Base-by-base conservation (phyloP, 129 eudicot species). In the Artemisia argyi region DNA sequence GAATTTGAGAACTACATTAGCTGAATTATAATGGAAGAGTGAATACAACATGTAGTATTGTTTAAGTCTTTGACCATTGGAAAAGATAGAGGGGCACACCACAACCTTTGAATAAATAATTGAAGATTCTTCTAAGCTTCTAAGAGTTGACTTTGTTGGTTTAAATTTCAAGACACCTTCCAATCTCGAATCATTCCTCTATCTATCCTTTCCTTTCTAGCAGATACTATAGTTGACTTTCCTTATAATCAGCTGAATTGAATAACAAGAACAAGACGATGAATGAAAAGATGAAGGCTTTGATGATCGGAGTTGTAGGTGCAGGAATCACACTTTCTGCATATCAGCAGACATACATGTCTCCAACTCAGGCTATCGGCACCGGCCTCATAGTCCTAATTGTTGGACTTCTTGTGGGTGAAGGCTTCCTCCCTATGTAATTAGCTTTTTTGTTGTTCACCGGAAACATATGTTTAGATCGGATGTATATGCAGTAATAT, bases 271-370 rank as follows among this genome's bases (percentile, higher is more conserved):
- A 46, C 51, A 20, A 69, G 50, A 69, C 54, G 73, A 94, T 88
- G 88, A 89, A 84, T 78, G 86, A 86, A 72, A 90, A 86, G 74
- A 71, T 65, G 82, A 88, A 72, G 61, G 86, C 96, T 26, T 68
- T 94, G 68, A 13, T 85, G 84, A 86, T 94, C 35, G 97, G 96
- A 66, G 69, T 90, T 61, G 79, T 83, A 26, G 99, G 99, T 39
- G 99, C 92, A 68, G 80, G 73, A 54, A 74, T 94, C 61, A 94
- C 99, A 57, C 87, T 94, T 68, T 85, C 91, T 13, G 99, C 99
- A 12, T 94, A 94, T 60, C 77, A 91, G 2, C 99, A 94, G 54
- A 83, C 89, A 5, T 30, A 79, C 30, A 71, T 94, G 65, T 73
- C 89, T 49, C 82, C 96, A 1, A 90, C 90, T 24, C 88, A 88